Evolutionary conservation across 2,329 filamentous ascomycete genomes (phyloP).

Genomic region (Penicillium hesseltinei): DNA sequence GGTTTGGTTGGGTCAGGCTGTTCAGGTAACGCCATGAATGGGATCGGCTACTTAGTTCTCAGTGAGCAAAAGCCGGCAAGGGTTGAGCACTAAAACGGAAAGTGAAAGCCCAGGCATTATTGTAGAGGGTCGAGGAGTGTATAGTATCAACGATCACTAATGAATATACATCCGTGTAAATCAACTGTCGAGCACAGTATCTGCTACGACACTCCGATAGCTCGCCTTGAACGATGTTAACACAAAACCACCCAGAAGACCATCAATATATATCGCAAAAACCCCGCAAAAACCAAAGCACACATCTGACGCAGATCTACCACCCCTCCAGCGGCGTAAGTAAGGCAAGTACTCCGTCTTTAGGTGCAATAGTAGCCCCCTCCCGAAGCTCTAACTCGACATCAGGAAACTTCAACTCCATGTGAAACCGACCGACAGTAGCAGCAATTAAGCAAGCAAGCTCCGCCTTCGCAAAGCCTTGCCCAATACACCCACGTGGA

Average conservation of each 20-base stretch:
- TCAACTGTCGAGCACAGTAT: too few species aligned
- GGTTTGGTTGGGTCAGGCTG: too few species aligned
- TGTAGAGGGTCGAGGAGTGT: not conserved
- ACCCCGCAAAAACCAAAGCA: not conserved
- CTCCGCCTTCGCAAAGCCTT: slow-evolving; percentile 76
- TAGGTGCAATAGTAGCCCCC: slow-evolving; percentile 69
- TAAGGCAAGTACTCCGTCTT: slow-evolving; percentile 68
- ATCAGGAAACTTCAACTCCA: slow-evolving; percentile 62
- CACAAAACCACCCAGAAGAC: not conserved
- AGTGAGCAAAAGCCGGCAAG: too few species aligned
- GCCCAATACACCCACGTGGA: slow-evolving; percentile 80
- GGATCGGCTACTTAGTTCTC: too few species aligned
- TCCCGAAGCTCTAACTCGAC: slow-evolving; percentile 64
- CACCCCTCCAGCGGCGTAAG: slow-evolving; percentile 49
- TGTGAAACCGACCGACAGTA: slow-evolving; percentile 71
- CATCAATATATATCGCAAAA: not conserved
- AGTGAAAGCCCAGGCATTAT: not conserved
- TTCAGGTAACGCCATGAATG: too few species aligned
- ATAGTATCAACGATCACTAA: not conserved
- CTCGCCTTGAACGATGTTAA: not conserved
- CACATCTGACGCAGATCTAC: slow-evolving; percentile 9
- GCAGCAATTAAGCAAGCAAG: slow-evolving; percentile 78
- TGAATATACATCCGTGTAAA: not conserved
- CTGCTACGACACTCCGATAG: not conserved
- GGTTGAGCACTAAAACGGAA: too few species aligned